Evolutionary conservation across 1,284 basidiomycete genomes (phyloP).

Genomic region (Puccinia coronata): DNA sequence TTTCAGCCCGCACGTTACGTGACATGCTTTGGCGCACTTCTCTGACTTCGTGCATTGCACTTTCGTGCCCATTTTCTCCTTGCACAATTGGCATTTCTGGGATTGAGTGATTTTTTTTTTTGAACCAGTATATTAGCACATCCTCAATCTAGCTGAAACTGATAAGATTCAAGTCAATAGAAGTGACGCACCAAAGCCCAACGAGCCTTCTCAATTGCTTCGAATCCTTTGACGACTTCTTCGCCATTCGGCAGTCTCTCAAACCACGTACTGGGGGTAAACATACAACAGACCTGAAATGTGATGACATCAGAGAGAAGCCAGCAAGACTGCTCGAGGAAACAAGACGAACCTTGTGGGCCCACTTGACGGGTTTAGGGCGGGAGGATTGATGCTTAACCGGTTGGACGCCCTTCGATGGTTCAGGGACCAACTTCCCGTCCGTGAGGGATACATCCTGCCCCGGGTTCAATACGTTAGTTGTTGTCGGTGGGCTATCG

Average conservation of each 20-base stretch:
- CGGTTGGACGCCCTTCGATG: conserved; percentile 43
- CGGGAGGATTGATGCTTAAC: neutral
- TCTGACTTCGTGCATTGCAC: conserved; percentile 56
- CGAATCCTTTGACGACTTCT: conserved; percentile 73
- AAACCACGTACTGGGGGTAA: conserved; percentile 56
- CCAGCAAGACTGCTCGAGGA: neutral
- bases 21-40: conserved; percentile 78
- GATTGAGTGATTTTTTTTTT: neutral
- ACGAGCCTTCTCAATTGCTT: conserved; percentile 79
- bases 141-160: conserved; percentile 75
- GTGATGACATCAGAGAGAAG: neutral
- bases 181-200: conserved; percentile 74
- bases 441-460: neutral
- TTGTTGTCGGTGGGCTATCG: conserved; percentile 41
- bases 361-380: neutral
- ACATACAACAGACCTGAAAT: conserved; percentile 60
- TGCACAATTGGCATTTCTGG: conserved; percentile 7
- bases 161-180: conserved; percentile 7
- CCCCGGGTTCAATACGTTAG: neutral
- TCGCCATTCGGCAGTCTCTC: conserved; percentile 57
- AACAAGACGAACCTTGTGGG: conserved; percentile 43
- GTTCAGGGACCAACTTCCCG: conserved; percentile 37
- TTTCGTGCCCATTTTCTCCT: conserved; percentile 19
- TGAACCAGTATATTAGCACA: conserved; percentile 72
- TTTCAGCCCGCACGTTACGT: conserved; percentile 76